Evolutionary conservation across 108 stramenopile species (phyloP).

Genomic region (Chaetoceros tenuissimus): DNA sequence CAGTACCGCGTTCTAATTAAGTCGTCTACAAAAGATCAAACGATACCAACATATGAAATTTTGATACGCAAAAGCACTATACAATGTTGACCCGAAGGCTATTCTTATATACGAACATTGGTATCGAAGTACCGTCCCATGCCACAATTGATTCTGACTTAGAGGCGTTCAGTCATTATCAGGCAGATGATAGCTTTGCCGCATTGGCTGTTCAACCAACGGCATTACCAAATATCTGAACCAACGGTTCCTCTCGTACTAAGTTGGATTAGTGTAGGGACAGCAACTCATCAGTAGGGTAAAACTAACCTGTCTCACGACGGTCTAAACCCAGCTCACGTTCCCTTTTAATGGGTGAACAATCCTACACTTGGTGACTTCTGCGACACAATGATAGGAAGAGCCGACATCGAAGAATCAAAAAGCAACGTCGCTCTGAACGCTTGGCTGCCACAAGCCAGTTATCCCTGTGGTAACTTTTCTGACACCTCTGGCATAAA

Average conservation of each 20-base stretch:
- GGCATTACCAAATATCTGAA: slow-evolving; percentile 93
- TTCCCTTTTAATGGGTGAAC: slow-evolving; percentile 96
- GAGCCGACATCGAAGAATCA: slow-evolving; percentile 94
- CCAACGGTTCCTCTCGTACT: slow-evolving; percentile 98
- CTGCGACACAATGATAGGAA: slow-evolving; percentile 95
- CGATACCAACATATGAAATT: slow-evolving; percentile 82
- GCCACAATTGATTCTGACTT: slow-evolving; percentile 94
- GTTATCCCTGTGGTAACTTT: slow-evolving; percentile 99
- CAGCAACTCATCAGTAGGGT: slow-evolving; percentile 87
- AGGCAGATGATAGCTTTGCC: slow-evolving; percentile 90
- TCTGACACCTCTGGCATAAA: slow-evolving; percentile 97
- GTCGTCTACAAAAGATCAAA: slow-evolving; percentile 95
- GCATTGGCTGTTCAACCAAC: slow-evolving; percentile 88
- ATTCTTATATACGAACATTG: slow-evolving; percentile 66
- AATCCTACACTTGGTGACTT: slow-evolving; percentile 95
- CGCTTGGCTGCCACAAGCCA: slow-evolving; percentile 93
- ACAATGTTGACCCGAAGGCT: slow-evolving; percentile 59
- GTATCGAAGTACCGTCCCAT: slow-evolving; percentile 77
- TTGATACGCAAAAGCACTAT: no score
- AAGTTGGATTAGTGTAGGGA: slow-evolving; percentile 95
- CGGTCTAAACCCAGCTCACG: slow-evolving; percentile 97
- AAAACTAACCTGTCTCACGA: slow-evolving; percentile 97
- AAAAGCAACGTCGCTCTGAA: slow-evolving; percentile 87
- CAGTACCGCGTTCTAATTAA: slow-evolving; percentile 91
- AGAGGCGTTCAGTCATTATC: slow-evolving; percentile 94